Conservation (phyloP, 2,329 filamentous ascomycete genomes). For the Cladophialophora carrionii region DNA sequence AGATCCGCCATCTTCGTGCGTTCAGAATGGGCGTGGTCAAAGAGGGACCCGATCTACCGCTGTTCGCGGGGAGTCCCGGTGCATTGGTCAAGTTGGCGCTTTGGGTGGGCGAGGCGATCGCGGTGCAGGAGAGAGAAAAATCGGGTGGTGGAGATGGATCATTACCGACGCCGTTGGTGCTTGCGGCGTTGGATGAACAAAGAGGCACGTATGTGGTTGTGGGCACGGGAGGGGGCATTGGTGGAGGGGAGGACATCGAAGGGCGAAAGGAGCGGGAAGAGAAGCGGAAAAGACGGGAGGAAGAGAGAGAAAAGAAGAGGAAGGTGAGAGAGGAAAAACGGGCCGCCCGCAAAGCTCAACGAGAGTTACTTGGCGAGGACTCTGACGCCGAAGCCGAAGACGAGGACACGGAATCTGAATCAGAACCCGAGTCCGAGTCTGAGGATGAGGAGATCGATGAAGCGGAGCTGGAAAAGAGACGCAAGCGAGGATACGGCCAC, state of each 20-base stretch:
- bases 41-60: slow-evolving; percentile 84
- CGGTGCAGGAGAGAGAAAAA: slow-evolving; percentile 79
- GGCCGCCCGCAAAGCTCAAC: slow-evolving; percentile 59
- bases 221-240: slow-evolving; percentile 81
- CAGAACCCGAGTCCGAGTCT: slow-evolving; percentile 52
- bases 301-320: slow-evolving; percentile 65
- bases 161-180: slow-evolving; percentile 75
- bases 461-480: slow-evolving; percentile 57
- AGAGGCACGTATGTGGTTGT: slow-evolving; percentile 90
- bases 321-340: slow-evolving; percentile 64
- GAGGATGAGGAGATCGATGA: slow-evolving; percentile 56
- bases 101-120: slow-evolving; percentile 91
- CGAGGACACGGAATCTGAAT: slow-evolving; percentile 67
- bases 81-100: slow-evolving; percentile 90
- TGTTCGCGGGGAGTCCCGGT: slow-evolving; percentile 84
- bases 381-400: slow-evolving; percentile 61
- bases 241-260: slow-evolving; percentile 72
- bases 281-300: slow-evolving; percentile 65
- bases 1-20: slow-evolving; percentile 87
- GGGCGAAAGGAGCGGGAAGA: slow-evolving; percentile 69
- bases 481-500: slow-evolving; percentile 69
- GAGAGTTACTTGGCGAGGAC: slow-evolving; percentile 62
- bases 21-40: slow-evolving; percentile 97
- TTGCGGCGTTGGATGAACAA: slow-evolving; percentile 85
- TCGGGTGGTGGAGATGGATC: slow-evolving; percentile 65